Base-by-base conservation (phyloP, 495 filamentous ascomycete genomes). In the Penicillium malachiteum region DNA sequence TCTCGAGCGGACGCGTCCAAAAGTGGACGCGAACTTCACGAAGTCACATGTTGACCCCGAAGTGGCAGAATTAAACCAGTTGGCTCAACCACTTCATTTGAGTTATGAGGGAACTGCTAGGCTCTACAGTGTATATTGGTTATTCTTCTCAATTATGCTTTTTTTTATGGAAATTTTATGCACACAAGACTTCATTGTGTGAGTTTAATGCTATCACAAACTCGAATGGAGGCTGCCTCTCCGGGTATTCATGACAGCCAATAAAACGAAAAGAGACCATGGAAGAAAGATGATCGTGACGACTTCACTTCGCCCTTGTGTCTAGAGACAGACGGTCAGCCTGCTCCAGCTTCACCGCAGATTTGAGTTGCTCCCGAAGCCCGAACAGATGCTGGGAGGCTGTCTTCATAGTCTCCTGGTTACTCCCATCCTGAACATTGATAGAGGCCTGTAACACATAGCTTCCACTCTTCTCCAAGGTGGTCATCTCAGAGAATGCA, bases 261-360 rank as follows among this genome's bases (percentile, higher is more conserved):
- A 3, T 1, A 7, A 31, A 14, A 11, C 5, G 30, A 35, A 37
- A 10, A 37, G 34, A 7, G 12, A 37, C 34, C 34, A 37, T 26
- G 21, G 21, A 11, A 6, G 30, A 35, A 37, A 10, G 12, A 13
- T 10, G 12, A 37, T 13, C 34, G 7, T 37, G 34, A 37, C 34
- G 2, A 3, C 34, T 14, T 40, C 18, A 77, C 62, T 78, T 78
- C 16, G 85, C 83, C 50, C 86, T 75, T 0, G 86, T 87, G 71
- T 90, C 87, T 52, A 90, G 58, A 16, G 81, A 76, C 54, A 89
- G 65, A 42, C 87, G 73, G 67, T 90, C 86, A 5, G 79, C 84
- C 48, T 81, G 74, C 49, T 84, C 78, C 51, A 90, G 69, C 31
- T 84, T 83, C 43, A 89, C 82, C 7, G 81, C 80, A 6, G 86